Evolutionary conservation across 2,329 filamentous ascomycete genomes (phyloP).

Genomic region (Ophiosphaerella korrae): DNA sequence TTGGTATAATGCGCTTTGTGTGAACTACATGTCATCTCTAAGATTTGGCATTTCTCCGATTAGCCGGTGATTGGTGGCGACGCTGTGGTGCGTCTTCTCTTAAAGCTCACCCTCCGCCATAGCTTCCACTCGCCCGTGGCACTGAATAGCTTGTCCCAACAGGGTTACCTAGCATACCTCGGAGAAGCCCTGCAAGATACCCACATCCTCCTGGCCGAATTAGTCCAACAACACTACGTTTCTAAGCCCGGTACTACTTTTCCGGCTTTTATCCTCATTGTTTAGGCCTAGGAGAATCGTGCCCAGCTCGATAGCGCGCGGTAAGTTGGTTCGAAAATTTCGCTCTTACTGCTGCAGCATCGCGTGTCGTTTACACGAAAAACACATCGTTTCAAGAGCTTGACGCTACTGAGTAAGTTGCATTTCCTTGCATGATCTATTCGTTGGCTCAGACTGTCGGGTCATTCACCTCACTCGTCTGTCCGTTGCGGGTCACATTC

Average conservation of each 20-base stretch:
- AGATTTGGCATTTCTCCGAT: conserved; percentile 24
- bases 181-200: conserved; percentile 29
- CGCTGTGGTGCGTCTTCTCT: conserved; percentile 23
- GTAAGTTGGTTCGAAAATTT: conserved; percentile 30
- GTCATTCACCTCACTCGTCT: conserved; percentile 34
- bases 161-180: conserved; percentile 37
- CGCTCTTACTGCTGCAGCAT: conserved; percentile 34
- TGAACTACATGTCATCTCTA: conserved; percentile 2
- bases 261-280: conserved; percentile 32
- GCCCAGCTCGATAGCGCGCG: conserved; percentile 13
- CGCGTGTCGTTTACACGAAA: conserved; percentile 8
- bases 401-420: conserved; percentile 38
- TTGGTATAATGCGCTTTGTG: conserved; percentile 3
- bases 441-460: conserved; percentile 23
- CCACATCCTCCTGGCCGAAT: conserved; percentile 45
- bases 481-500: conserved; percentile 37
- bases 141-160: conserved; percentile 32
- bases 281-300: conserved; percentile 10
- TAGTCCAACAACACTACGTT: conserved; percentile 24
- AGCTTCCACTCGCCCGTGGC: conserved; percentile 47
- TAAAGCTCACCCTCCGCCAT: conserved; percentile 31
- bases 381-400: conserved; percentile 21
- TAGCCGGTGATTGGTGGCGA: conserved; percentile 34
- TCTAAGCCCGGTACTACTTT: conserved; percentile 32
- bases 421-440: conserved; percentile 24